phyloP scores from a whole-genome alignment of 2,329 filamentous ascomycete species.

The Rhinocladiella mackenziei region DNA sequence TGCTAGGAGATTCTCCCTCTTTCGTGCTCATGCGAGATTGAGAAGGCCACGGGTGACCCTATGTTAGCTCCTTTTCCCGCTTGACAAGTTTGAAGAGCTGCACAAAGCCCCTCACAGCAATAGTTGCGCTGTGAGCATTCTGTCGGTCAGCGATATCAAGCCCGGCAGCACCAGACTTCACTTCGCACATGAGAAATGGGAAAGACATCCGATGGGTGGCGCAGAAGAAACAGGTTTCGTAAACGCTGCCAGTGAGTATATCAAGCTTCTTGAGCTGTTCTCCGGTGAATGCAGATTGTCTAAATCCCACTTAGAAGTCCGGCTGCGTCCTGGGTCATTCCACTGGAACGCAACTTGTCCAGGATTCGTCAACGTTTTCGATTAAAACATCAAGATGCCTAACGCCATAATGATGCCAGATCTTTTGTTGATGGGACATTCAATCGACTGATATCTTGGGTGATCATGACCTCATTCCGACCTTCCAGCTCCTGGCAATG shows the following conservation, averaged over 20 bases:
- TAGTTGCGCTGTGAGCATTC: slow-evolving; percentile 31
- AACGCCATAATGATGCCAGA: slow-evolving; percentile 30
- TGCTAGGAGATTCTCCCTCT: slow-evolving; percentile 41
- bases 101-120: slow-evolving; percentile 36
- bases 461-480: slow-evolving; percentile 36
- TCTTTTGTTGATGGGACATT: slow-evolving; percentile 39
- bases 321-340: slow-evolving; percentile 34
- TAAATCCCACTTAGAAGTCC: slow-evolving; percentile 36
- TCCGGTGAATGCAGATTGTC: slow-evolving; percentile 40
- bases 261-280: slow-evolving; percentile 43
- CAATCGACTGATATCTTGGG: slow-evolving; percentile 36
- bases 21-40: slow-evolving; percentile 38
- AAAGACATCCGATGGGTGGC: slow-evolving; percentile 49
- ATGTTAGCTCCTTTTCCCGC: slow-evolving; percentile 35
- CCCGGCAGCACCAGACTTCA: slow-evolving; percentile 42
- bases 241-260: slow-evolving; percentile 37
- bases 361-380: slow-evolving; percentile 36
- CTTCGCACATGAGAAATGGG: slow-evolving; percentile 49
- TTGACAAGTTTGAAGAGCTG: slow-evolving; percentile 31
- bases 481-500: slow-evolving; percentile 33
- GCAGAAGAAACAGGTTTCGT: slow-evolving; percentile 43
- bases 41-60: slow-evolving; percentile 46
- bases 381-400: slow-evolving; percentile 31
- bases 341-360: slow-evolving; percentile 33
- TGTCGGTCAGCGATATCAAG: slow-evolving; percentile 34